Percentiles rank a stretch among this genome's conserved stretches.
Evolutionary conservation across 2,329 filamentous ascomycete genomes (phyloP).

Genomic region (Claviceps arundinis): DNA sequence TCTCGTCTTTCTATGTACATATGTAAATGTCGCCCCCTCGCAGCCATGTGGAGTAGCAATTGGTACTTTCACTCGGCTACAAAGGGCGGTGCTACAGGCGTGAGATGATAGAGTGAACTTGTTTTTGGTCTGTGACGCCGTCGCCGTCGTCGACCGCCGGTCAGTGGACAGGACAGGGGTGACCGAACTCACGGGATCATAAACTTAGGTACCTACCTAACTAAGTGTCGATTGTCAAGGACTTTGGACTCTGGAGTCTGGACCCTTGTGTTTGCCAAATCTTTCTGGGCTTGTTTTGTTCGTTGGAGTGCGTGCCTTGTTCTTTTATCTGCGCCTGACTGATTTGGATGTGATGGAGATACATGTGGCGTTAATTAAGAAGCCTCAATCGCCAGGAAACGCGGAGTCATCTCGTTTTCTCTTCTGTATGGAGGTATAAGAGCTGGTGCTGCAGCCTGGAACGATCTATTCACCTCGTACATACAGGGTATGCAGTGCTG

Average conservation of each 20-base stretch:
- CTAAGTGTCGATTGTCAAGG: neutral
- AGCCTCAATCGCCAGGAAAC: neutral
- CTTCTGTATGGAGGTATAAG: too few relatives aligned
- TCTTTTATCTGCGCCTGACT: neutral
- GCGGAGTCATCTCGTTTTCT: too few relatives aligned
- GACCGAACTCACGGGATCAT: neutral
- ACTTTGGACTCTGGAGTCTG: neutral
- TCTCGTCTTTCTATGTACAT: too few relatives aligned
- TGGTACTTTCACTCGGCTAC: too few relatives aligned
- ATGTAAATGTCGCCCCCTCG: too few relatives aligned
- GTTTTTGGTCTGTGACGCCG: neutral
- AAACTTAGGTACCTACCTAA: neutral
- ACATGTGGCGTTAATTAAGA: neutral
- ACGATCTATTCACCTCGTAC: too few relatives aligned
- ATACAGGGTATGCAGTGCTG: too few relatives aligned
- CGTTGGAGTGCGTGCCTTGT: neutral
- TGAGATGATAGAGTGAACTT: neutral
- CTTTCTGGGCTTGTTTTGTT: neutral
- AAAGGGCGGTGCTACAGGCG: too few relatives aligned
- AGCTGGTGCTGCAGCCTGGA: too few relatives aligned
- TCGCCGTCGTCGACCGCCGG: neutral
- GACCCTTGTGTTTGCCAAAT: neutral
- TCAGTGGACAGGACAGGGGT: neutral
- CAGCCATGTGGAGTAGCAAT: too few relatives aligned
- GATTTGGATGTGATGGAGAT: neutral